These are phyloP conservation scores for Suillus weaverae DNA, from an alignment of 768 basidiomycete genomes.

Conservation along the genomic window DNA sequence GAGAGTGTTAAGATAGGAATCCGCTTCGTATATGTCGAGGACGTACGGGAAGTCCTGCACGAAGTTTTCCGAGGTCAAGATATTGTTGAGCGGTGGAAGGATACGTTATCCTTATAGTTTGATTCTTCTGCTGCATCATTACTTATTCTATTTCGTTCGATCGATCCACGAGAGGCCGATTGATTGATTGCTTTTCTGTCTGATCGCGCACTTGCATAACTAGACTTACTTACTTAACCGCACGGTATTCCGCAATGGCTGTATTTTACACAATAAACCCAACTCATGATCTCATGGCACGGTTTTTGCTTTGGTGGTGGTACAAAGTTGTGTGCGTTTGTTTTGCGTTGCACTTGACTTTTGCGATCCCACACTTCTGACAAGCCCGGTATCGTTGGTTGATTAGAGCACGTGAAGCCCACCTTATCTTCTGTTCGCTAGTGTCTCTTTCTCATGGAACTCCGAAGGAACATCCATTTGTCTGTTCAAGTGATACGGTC, in stretches of 20 bases:
- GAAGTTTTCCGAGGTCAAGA: slow-evolving; percentile 77
- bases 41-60: slow-evolving; percentile 83
- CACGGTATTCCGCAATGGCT: slow-evolving; percentile 2
- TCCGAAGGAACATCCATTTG: background rate
- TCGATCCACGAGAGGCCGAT: background rate
- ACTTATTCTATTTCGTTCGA: slow-evolving; percentile 10
- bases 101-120: slow-evolving; percentile 43
- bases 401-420: background rate
- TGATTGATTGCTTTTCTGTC: slow-evolving; percentile 1
- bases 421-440: background rate
- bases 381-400: background rate
- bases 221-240: slow-evolving; percentile 1
- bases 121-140: background rate
- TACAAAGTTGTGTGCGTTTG: background rate
- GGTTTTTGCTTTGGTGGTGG: background rate
- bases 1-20: slow-evolving; percentile 95
- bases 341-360: background rate
- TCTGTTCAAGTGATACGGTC: background rate
- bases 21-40: slow-evolving; percentile 92
- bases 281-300: slow-evolving; percentile 6
- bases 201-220: slow-evolving; percentile 11
- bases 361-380: background rate
- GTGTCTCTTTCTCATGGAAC: background rate
- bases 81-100: slow-evolving; percentile 65
- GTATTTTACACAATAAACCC: slow-evolving; percentile 10